phyloP scores from a whole-genome alignment of 495 filamentous ascomycete species.

The Podospora didyma region DNA sequence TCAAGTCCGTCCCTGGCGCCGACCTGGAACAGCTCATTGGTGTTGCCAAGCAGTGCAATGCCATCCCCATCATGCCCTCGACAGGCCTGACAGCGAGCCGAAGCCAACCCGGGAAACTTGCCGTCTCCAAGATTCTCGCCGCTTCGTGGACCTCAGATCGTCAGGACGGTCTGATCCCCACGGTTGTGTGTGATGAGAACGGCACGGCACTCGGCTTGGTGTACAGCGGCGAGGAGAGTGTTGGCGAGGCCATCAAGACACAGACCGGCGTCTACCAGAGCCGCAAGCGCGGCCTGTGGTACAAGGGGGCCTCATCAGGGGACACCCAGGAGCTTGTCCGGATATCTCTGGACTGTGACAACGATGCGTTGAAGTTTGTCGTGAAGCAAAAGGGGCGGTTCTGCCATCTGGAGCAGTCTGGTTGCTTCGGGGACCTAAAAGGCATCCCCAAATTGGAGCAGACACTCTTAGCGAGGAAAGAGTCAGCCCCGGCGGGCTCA shows the following conservation, averaged over 20 bases:
- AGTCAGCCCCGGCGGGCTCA: slow-evolving; percentile 77
- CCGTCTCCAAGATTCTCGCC: slow-evolving; percentile 65
- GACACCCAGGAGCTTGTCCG: slow-evolving; percentile 85
- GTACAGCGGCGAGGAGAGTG: slow-evolving; percentile 88
- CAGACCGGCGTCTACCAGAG: slow-evolving; percentile 94
- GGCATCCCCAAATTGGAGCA: slow-evolving; percentile 81
- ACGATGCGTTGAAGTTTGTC: slow-evolving; percentile 83
- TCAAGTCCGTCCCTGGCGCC: slow-evolving; percentile 39
- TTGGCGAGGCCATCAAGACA: slow-evolving; percentile 78
- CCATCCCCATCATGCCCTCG: slow-evolving; percentile 75
- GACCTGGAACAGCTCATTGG: slow-evolving; percentile 50
- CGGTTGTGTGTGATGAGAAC: slow-evolving; percentile 84
- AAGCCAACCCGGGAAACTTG: slow-evolving; percentile 53
- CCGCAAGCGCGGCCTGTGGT: slow-evolving; percentile 90
- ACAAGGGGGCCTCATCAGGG: slow-evolving; percentile 91
- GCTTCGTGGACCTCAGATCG: slow-evolving; percentile 72
- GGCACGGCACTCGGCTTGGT: slow-evolving; percentile 83
- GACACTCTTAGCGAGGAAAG: slow-evolving; percentile 75
- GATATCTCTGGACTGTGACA: slow-evolving; percentile 85
- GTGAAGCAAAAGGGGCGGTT: slow-evolving; percentile 91
- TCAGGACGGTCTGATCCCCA: slow-evolving; percentile 78
- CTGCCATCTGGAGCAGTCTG: slow-evolving; percentile 87
- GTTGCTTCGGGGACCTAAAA: slow-evolving; percentile 82
- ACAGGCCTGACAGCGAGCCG: slow-evolving; percentile 62
- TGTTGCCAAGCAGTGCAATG: slow-evolving; percentile 51